phyloP scores from a whole-genome alignment of 2,329 filamentous ascomycete species.

The Dactylellina haptotyla region DNA sequence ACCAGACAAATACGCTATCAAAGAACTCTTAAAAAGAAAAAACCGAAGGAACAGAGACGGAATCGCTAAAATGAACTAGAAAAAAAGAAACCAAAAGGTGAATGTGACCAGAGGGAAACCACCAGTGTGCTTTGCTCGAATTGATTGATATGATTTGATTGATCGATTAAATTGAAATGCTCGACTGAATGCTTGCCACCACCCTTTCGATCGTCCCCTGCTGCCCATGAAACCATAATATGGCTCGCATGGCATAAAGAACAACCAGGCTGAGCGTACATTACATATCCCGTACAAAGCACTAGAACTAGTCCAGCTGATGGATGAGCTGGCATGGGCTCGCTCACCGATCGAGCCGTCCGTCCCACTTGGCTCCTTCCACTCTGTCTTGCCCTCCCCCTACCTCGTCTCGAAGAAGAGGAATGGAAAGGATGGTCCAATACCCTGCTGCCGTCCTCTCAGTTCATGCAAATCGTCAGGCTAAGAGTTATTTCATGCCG shows the following conservation, averaged over 20 bases:
- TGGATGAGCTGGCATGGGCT: slow-evolving; percentile 36
- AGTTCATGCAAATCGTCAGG: neutral
- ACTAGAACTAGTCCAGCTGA: slow-evolving; percentile 23
- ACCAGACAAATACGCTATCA: neutral
- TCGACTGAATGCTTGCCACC: neutral
- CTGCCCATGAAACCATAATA: slow-evolving; percentile 29
- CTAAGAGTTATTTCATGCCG: slow-evolving; percentile 29
- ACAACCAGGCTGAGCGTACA: neutral
- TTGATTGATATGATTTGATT: no score
- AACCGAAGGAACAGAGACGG: slow-evolving; percentile 5
- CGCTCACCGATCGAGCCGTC: slow-evolving; percentile 7
- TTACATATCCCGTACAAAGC: neutral
- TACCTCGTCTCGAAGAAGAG: slow-evolving; percentile 15
- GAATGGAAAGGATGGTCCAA: slow-evolving; percentile 10
- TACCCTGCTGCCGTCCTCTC: slow-evolving; percentile 9
- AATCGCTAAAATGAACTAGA: neutral
- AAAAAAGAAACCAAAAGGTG: neutral
- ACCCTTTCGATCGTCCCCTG: slow-evolving; percentile 4
- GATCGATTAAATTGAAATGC: no score
- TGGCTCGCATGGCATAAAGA: slow-evolving; percentile 12
- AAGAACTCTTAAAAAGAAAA: neutral
- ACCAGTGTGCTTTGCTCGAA: no score
- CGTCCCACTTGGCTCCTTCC: neutral
- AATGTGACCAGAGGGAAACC: no score
- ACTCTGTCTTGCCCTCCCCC: slow-evolving; percentile 9